Conservation (phyloP, 129 eudicot species). For the Artemisia argyi region DNA sequence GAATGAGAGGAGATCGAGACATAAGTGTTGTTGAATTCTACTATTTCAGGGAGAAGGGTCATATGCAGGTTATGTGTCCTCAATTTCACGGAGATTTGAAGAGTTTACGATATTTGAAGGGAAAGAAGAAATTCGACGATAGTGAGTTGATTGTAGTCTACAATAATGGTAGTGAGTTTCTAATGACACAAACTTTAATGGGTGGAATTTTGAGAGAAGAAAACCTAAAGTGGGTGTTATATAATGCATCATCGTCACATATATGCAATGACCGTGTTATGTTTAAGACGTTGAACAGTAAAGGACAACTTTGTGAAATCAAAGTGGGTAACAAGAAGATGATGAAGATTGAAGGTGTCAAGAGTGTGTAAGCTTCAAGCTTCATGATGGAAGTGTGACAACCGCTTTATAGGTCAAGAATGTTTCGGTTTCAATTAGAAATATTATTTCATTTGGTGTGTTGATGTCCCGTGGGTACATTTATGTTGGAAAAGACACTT, state of each 20-base stretch:
- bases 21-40: not conserved
- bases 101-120: not conserved
- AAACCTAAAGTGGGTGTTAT: not conserved
- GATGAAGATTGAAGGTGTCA: conserved; percentile 3
- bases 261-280: not conserved
- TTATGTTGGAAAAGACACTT: not conserved
- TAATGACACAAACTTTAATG: too few relatives aligned
- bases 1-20: not conserved
- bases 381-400: conserved; percentile 3
- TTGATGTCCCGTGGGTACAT: not conserved
- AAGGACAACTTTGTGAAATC: not conserved
- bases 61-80: not conserved
- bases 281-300: not conserved
- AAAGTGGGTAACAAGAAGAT: conserved; percentile 4
- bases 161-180: not conserved
- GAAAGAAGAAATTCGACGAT: not conserved
- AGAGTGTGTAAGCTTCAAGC: not conserved
- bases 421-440: not conserved
- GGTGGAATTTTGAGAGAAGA: not conserved
- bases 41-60: not conserved
- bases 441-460: conserved; percentile 2
- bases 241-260: not conserved
- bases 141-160: not conserved
- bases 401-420: not conserved
- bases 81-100: not conserved